Conservation (phyloP, 2,329 filamentous ascomycete genomes). For the Ophiostoma populinum region DNA sequence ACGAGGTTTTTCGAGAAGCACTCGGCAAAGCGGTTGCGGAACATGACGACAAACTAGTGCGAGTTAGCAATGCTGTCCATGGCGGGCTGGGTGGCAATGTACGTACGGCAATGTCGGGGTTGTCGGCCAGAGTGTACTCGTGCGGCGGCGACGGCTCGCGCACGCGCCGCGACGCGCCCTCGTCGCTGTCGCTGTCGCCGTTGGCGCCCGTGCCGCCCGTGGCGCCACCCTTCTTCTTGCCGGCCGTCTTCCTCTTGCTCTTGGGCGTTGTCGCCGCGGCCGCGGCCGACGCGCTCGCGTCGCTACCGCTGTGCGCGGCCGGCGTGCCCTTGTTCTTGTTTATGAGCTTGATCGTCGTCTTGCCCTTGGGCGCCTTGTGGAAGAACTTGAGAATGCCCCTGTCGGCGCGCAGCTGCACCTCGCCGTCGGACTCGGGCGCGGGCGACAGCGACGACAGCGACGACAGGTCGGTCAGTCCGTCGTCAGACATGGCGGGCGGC, state of each 20-base stretch:
- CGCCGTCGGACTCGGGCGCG: constrained; percentile 33
- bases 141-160: constrained; percentile 67
- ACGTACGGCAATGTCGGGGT: constrained; percentile 77
- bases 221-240: constrained; percentile 1
- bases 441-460: constrained; percentile 32
- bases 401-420: constrained; percentile 32
- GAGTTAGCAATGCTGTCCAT: constrained; percentile 17
- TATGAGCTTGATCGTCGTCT: constrained; percentile 9
- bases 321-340: constrained; percentile 10
- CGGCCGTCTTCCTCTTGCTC: neutral
- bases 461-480: constrained; percentile 38
- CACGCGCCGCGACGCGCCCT: constrained; percentile 58
- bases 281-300: constrained; percentile 19
- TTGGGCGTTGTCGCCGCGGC: neutral
- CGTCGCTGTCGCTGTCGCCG: constrained; percentile 30
- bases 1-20: constrained; percentile 67
- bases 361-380: constrained; percentile 34
- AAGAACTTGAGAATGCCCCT: constrained; percentile 51
- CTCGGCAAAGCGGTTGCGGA: constrained; percentile 81
- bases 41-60: constrained; percentile 89
- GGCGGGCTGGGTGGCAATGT: no score
- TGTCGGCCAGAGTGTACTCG: constrained; percentile 79
- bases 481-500: constrained; percentile 34
- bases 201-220: neutral
- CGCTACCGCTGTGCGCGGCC: constrained; percentile 4